Evolutionary conservation across 1,139 yeast species (phyloP).

Genomic region (Candida buenavistaensis): DNA sequence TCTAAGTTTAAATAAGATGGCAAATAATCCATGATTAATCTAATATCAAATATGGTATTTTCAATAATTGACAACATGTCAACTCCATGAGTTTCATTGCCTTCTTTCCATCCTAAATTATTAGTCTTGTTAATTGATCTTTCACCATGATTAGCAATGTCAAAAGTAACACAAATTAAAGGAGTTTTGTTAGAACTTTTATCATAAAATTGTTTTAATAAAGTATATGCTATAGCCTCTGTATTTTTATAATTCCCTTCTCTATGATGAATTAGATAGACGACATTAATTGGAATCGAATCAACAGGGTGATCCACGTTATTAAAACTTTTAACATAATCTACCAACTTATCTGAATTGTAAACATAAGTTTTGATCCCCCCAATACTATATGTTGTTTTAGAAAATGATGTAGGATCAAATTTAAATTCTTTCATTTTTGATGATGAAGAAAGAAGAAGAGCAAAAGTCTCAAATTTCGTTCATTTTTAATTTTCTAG

Average conservation of each 20-base stretch:
- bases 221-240: conserved; percentile 32
- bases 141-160: conserved; percentile 61
- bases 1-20: conserved; percentile 46
- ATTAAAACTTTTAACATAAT: conserved; percentile 24
- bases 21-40: conserved; percentile 46
- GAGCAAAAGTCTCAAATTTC: too few species aligned
- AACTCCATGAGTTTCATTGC: conserved; percentile 48
- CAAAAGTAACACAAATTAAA: conserved; percentile 55
- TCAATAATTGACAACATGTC: conserved; percentile 56
- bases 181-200: conserved; percentile 22
- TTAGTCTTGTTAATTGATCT: conserved; percentile 35
- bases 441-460: too few species aligned
- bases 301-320: conserved; percentile 16
- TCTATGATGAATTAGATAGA: conserved; percentile 44
- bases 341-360: conserved; percentile 28
- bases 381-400: conserved; percentile 27
- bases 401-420: conserved; percentile 24
- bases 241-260: conserved; percentile 28
- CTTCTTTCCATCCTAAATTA: conserved; percentile 42
- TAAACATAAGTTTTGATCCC: conserved; percentile 37
- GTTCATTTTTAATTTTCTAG: too few species aligned
- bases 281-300: conserved; percentile 35
- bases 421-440: conserved; percentile 21
- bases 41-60: conserved; percentile 51
- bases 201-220: conserved; percentile 27